Conservation (phyloP, 2,329 filamentous ascomycete genomes). For the Chaetomium globosum region DNA sequence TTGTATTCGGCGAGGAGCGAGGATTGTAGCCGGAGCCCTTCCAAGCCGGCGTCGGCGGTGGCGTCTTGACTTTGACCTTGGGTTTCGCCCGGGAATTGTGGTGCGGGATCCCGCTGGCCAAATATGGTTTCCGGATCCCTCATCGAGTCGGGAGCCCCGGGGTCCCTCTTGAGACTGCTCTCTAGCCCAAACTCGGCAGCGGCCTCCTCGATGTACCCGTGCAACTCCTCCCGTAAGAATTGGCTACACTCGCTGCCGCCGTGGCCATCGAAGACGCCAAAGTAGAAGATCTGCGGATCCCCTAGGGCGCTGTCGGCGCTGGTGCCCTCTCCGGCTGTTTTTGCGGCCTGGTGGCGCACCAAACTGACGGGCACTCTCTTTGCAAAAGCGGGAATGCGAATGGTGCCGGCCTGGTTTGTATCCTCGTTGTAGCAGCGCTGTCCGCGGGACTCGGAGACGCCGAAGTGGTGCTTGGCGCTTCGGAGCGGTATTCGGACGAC, state of each 20-base stretch:
- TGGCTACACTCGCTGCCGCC: conserved; percentile 86
- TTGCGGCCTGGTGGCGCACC: conserved; percentile 49
- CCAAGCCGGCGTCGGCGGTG: conserved; percentile 53
- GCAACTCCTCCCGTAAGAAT: conserved; percentile 81
- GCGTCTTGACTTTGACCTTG: neutral
- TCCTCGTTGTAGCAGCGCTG: conserved; percentile 91
- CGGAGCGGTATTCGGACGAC: conserved; percentile 92
- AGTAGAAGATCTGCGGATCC: conserved; percentile 97
- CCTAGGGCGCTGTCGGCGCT: conserved; percentile 77
- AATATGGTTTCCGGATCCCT: conserved; percentile 17
- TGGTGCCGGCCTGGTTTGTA: conserved; percentile 88
- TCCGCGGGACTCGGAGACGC: conserved; percentile 75
- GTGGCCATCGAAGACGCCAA: conserved; percentile 94
- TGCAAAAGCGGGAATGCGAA: conserved; percentile 90
- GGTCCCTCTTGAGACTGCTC: conserved; percentile 66
- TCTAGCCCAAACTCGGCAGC: conserved; percentile 74
- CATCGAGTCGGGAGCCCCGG: conserved; percentile 32
- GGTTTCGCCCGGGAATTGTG: neutral
- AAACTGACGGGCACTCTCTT: conserved; percentile 72
- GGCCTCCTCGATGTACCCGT: conserved; percentile 84
- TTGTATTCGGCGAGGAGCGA: conserved; percentile 77
- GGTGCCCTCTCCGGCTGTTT: conserved; percentile 61
- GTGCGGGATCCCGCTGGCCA: conserved; percentile 1
- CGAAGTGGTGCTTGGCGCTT: conserved; percentile 95
- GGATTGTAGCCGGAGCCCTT: conserved; percentile 69